These are phyloP conservation scores for Fomitopsis pulvina DNA, from an alignment of 768 basidiomycete species.

Conservation along the genomic window DNA sequence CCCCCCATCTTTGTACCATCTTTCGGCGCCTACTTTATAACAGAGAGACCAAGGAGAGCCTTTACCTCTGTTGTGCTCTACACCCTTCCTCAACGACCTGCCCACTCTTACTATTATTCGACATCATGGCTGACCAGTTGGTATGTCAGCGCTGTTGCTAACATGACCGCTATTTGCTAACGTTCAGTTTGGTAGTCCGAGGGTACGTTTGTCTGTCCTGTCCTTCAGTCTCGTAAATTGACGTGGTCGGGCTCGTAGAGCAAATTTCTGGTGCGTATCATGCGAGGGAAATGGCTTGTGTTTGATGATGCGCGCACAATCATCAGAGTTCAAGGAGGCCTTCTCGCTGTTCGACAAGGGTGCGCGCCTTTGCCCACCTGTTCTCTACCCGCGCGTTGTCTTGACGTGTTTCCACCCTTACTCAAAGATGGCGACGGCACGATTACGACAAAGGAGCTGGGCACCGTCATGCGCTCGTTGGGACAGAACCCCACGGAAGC, in stretches of 20 bases:
- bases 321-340: conserved; percentile 93
- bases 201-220: conserved; percentile 32
- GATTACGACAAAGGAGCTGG: conserved; percentile 86
- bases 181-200: conserved; percentile 38
- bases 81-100: too few species aligned
- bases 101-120: too few species aligned
- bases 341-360: conserved; percentile 98
- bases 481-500: conserved; percentile 92
- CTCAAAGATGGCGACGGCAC: conserved; percentile 84
- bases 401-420: not conserved
- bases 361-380: conserved; percentile 26
- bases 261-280: conserved; percentile 75
- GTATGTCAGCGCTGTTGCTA: conserved; percentile 28
- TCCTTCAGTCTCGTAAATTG: conserved; percentile 4
- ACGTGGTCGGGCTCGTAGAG: conserved; percentile 41
- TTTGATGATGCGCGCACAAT: not conserved
- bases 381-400: not conserved
- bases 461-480: conserved; percentile 89
- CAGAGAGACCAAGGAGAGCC: not conserved
- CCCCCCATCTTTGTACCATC: not conserved
- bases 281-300: not conserved
- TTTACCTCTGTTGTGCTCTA: not conserved
- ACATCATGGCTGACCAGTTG: conserved; percentile 48
- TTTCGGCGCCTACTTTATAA: not conserved
- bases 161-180: not conserved